Evolutionary conservation across 768 basidiomycete genomes (phyloP).

Genomic region (Trametes maxima): DNA sequence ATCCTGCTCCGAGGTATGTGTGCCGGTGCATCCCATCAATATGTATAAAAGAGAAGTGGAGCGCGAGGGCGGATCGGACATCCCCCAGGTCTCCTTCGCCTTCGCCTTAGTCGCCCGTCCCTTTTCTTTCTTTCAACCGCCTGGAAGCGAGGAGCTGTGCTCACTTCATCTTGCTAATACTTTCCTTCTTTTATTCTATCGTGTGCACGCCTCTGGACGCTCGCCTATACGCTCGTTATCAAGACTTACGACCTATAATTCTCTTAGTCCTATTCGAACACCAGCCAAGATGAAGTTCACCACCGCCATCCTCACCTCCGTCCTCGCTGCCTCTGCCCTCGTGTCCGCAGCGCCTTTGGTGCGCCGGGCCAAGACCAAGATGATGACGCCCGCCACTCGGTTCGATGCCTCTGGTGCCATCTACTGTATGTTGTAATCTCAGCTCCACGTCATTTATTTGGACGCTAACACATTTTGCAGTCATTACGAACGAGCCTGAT

Average conservation of each 20-base stretch:
- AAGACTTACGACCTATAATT: conserved; percentile 5
- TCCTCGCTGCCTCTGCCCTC: conserved; percentile 9
- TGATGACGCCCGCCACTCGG: conserved; percentile 4
- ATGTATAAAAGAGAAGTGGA: conserved; percentile 1
- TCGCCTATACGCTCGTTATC: neutral
- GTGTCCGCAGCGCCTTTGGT: conserved; percentile 23
- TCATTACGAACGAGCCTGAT: conserved; percentile 51
- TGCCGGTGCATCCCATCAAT: conserved; percentile 3
- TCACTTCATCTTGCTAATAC: conserved; percentile 19
- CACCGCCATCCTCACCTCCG: conserved; percentile 14
- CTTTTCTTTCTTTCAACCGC: conserved; percentile 11
- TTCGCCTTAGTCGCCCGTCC: conserved; percentile 1
- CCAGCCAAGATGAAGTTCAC: conserved; percentile 27
- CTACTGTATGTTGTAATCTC: conserved; percentile 26
- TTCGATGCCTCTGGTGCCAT: conserved; percentile 25
- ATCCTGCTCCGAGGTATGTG: conserved; percentile 4
- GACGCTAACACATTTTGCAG: conserved; percentile 31
- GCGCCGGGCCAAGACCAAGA: conserved; percentile 18
- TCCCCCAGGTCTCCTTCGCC: conserved; percentile 3
- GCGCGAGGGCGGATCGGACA: neutral
- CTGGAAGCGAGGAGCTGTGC: conserved; percentile 26
- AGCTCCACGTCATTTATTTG: neutral
- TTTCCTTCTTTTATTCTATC: conserved; percentile 13
- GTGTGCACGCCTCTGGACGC: neutral
- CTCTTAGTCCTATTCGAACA: neutral